Base-by-base conservation (phyloP, 75 land plant genomes). In the Pinus tabuliformis region DNA sequence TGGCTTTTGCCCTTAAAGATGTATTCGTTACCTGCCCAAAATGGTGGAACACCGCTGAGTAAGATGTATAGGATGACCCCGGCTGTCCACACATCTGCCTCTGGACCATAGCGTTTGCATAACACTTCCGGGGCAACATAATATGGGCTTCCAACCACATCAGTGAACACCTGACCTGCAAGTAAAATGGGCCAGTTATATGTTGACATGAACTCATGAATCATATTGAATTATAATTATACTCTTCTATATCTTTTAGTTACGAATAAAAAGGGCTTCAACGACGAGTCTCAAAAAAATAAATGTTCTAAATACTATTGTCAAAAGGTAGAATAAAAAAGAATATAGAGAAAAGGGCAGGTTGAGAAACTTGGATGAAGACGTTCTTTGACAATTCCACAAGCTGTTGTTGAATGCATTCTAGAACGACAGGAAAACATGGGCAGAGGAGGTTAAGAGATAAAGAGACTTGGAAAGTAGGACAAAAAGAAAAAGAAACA, bases 111-210 rank as follows among this genome's bases (percentile, higher is more conserved):
- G 57, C 87, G 84, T 78, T 89, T 91, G 72, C 79, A 75, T 54
- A 90, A 77, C 36, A 92, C 97, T 84, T 94, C 97, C 12, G 97
- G 97, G 37, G 97, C 95, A n/a, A 94, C 92, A 80, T 94, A 94
- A 66, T 94, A 90, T 57, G 94, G 94, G 75, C 94, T 94, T 57
- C 97, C 97, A 75, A 92, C 97, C 9, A 94, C 92, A 70, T 90
- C 86, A 49, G 77, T 82, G 75, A 92, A 89, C 20, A 89, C 63
- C 74, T 89, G 85, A 59, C 89, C 94, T 91, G 84, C 62, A 86
- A 60, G 54, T 68, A 42, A n/a, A 68, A 68, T 68, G 17, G 68
- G 37, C 68, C 45, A 68, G n/a, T 36, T 42, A 68, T n/a, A n/a
- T 42, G 42, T 68, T 68, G 72, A 8, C 49, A 39, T 20, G n/a